A percentile compares a stretch with the other conserved stretches of the same genome.
Evolutionary conservation across 345 rosid species (phyloP).

Genomic region (Acer campestre): DNA sequence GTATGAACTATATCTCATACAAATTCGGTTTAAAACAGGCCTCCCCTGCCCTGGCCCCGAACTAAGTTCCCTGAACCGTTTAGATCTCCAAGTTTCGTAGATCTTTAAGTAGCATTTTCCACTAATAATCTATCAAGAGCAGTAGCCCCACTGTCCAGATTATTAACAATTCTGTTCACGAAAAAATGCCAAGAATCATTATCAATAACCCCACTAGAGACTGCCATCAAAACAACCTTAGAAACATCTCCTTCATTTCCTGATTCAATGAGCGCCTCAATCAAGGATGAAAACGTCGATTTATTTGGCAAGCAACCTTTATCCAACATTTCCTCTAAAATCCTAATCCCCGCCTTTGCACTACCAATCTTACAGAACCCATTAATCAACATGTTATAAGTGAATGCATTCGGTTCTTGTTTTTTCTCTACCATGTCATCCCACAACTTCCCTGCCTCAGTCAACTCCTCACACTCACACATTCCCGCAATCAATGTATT

Average conservation of each 20-base stretch:
- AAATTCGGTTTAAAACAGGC: neutral
- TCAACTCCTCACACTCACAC: slow-evolving; percentile 76
- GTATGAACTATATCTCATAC: neutral
- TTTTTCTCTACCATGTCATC: slow-evolving; percentile 89
- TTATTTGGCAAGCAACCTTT: slow-evolving; percentile 64
- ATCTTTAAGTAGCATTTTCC: slow-evolving; percentile 25
- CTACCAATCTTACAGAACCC: slow-evolving; percentile 71
- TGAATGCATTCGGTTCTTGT: slow-evolving; percentile 70
- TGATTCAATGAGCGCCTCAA: slow-evolving; percentile 42
- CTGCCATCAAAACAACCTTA: slow-evolving; percentile 50
- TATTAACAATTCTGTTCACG: slow-evolving; percentile 38
- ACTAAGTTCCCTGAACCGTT: neutral
- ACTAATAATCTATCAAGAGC: slow-evolving; percentile 40
- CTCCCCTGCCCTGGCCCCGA: neutral
- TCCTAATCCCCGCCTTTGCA: slow-evolving; percentile 61
- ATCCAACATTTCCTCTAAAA: slow-evolving; percentile 81
- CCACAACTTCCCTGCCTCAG: slow-evolving; percentile 78
- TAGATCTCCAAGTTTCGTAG: neutral
- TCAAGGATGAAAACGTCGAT: slow-evolving; percentile 53
- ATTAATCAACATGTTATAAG: slow-evolving; percentile 67
- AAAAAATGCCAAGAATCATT: slow-evolving; percentile 62
- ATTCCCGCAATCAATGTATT: slow-evolving; percentile 76
- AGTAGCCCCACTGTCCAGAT: slow-evolving; percentile 40
- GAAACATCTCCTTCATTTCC: slow-evolving; percentile 54
- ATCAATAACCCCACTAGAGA: slow-evolving; percentile 51